Evolutionary conservation across 2,329 filamentous ascomycete genomes (phyloP), one percentile per base, ranked within the genome.

Genomic region (Mariannaea elegans): DNA sequence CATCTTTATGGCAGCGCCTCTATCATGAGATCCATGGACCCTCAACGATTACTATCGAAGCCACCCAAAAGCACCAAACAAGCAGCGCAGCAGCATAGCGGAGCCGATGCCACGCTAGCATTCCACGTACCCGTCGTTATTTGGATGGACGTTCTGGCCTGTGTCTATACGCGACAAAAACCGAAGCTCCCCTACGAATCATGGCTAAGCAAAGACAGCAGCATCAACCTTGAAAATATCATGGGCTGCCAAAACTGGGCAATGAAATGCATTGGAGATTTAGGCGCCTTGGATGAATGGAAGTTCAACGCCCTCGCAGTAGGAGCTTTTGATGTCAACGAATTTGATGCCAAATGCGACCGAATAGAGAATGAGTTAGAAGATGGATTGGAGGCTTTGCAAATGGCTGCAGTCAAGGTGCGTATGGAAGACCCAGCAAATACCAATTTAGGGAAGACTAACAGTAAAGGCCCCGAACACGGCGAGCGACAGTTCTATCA

Each of bases 221-320:
- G 31, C n/a, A 41, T 52, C 3, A 29, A 44, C 8, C 38, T 52
- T 2, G 49, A 52, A 3, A 34, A 18, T 12, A 29, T 52, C 23
- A 52, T 52, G 49, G 49, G 49, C 7, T 52, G 49, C 21, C 49
- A 42, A 14, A 52, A 52, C 24, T 42, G 27, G 49, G 49, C 27
- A 7, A 52, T 52, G 49, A 42, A 52, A 19, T 38, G 36, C 4
- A 44, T 52, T 23, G 49, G 49, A 13, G 49, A 52, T 23, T 23
- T 52, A 4, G 49, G 36, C 9, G 39, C 23, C 14, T 18, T 52
- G 16, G 10, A 52, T 16, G 38, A 52, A 27, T 52, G 49, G 49
- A 52, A 52, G 27, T 1, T 24, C 2, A 13, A 13, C 8, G 13
- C 24, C 12, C 2, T 23, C 9, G 23, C 38, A 7, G n/a, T 10